phyloP scores from a whole-genome alignment of 805 yeast genomes.

The Sugiyamaella marilandica region DNA sequence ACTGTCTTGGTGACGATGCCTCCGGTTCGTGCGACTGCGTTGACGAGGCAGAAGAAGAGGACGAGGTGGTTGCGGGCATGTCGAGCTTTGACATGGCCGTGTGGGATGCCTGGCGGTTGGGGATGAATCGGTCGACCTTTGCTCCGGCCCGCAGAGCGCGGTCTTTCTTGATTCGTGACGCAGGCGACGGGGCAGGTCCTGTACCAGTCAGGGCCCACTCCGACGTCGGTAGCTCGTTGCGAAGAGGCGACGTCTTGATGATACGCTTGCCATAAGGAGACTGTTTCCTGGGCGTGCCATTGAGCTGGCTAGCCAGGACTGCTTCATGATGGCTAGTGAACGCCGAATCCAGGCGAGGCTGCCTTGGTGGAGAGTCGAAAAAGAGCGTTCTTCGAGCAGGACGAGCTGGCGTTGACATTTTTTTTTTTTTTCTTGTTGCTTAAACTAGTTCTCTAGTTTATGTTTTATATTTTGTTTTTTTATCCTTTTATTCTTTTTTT shows the following conservation, averaged over 20 bases:
- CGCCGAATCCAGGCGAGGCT: slow-evolving; percentile 22
- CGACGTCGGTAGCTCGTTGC: slow-evolving; percentile 41
- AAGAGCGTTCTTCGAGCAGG: slow-evolving; percentile 16
- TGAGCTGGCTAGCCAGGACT: neutral
- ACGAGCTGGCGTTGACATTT: slow-evolving; percentile 24
- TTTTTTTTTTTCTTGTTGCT: slow-evolving; percentile 4
- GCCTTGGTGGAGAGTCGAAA: slow-evolving; percentile 20
- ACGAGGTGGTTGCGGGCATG: slow-evolving; percentile 38
- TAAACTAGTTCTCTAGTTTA: neutral
- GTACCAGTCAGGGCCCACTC: slow-evolving; percentile 36
- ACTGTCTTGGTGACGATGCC: neutral
- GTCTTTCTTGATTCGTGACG: slow-evolving; percentile 22
- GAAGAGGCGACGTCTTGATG: slow-evolving; percentile 35
- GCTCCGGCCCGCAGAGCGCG: slow-evolving; percentile 21
- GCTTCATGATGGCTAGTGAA: slow-evolving; percentile 7
- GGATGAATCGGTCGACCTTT: slow-evolving; percentile 52
- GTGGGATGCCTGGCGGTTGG: slow-evolving; percentile 48
- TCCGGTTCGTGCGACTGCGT: slow-evolving; percentile 23
- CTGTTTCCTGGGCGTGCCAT: slow-evolving; percentile 16
- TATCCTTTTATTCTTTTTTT: neutral
- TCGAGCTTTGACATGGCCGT: slow-evolving; percentile 42
- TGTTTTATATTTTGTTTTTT: neutral
- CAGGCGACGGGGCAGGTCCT: slow-evolving; percentile 30
- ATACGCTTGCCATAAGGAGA: slow-evolving; percentile 15
- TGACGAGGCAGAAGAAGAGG: slow-evolving; percentile 37